Base-by-base conservation (phyloP, 768 basidiomycete species). In the Amanita polypyramis region DNA sequence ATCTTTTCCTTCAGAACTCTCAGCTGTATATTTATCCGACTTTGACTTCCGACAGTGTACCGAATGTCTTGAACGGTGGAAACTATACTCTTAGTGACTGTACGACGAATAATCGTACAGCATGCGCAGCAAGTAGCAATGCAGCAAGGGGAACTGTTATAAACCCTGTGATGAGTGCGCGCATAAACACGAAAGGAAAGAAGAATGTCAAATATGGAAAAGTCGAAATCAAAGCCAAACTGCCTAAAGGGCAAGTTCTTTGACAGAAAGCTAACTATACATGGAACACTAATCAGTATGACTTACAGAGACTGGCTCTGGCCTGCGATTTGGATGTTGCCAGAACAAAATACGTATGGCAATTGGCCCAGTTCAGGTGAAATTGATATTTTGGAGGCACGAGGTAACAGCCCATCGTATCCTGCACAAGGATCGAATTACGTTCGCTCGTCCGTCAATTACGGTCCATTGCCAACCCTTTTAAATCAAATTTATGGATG, bases 1-100 rank as follows among this genome's bases (percentile, higher is more conserved):
- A 86, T 57, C 73, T 82, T 2, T 87, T 76, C 62, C 64, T 90
- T 36, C 62, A 72, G 36, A 72, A 89, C 62, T 76, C 75, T 5
- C 68, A 77, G 48, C 76, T 93, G 32, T 92, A 89, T 65, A 75
- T 94, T 57, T 73, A 81, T 36, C 90, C 91, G 1, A 90, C 89
- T 7, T 72, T 92, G 48, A 88, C 88, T 0, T 70, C 77, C 1
- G 80, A 85, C 56, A 62, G 64, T 30, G 72, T 79, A 50, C 69
- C 63, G 32, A 65, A 67, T 50, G 57, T 82, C 27, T 57, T 77
- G 36, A 70, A 86, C 54, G 82, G 79, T 1, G 74, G 73, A 54
- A 79, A 73, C 0, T 82, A 76, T 53, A 83, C 82, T 57, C 65
- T 90, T 40, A 73, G 73, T 0, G 80, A 76, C 25, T 89, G 86